A percentile compares a stretch with the other conserved stretches of the same genome.
These are phyloP conservation scores for Tarenaya hassleriana DNA, from an alignment of 345 rosid genomes.

Conservation along the genomic window DNA sequence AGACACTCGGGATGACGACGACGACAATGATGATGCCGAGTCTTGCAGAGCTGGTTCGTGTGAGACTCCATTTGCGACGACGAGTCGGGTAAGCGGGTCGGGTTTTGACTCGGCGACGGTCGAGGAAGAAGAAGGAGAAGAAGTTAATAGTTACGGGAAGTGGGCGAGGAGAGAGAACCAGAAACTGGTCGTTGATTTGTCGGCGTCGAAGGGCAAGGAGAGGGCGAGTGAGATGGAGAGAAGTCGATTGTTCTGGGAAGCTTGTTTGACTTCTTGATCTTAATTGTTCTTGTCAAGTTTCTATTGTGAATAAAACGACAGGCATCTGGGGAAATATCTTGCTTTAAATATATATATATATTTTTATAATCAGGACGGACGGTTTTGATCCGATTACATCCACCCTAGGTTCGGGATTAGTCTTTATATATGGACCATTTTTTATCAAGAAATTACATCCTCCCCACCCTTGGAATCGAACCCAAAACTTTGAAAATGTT, in stretches of 20 bases:
- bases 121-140: slow-evolving; percentile 17
- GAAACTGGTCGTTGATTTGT: slow-evolving; percentile 16
- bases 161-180: slow-evolving; percentile 20
- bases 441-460: too few relatives aligned
- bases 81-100: not conserved
- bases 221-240: slow-evolving; percentile 46
- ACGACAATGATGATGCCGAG: slow-evolving; percentile 44
- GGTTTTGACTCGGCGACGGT: slow-evolving; percentile 1
- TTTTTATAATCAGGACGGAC: too few relatives aligned
- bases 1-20: slow-evolving; percentile 8
- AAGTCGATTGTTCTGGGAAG: slow-evolving; percentile 71
- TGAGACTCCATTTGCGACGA: slow-evolving; percentile 9
- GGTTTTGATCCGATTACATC: too few relatives aligned
- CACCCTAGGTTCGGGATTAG: too few relatives aligned
- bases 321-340: not conserved
- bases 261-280: slow-evolving; percentile 63
- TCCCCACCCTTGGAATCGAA: too few relatives aligned
- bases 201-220: slow-evolving; percentile 29
- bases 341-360: too few relatives aligned
- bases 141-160: slow-evolving; percentile 19
- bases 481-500: too few relatives aligned
- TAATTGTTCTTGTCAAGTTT: not conserved
- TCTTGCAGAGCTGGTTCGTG: slow-evolving; percentile 35
- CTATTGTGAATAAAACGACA: not conserved
- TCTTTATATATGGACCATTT: too few relatives aligned